Conservation (phyloP, 768 basidiomycete genomes). For the Boletus edulis region DNA sequence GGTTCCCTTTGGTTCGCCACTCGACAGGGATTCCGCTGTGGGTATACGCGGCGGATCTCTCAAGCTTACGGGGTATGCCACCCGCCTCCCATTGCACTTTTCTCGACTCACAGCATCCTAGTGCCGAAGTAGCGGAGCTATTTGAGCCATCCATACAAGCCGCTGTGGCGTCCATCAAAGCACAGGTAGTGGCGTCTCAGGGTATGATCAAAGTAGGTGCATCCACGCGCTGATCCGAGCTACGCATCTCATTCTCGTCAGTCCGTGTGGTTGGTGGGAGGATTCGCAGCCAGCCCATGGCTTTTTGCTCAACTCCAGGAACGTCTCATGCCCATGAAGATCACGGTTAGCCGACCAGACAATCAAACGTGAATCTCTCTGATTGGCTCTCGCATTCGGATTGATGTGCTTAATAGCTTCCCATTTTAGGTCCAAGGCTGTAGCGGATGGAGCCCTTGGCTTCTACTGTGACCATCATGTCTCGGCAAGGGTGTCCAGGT, state of each 20-base stretch:
- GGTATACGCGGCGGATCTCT: constrained; percentile 73
- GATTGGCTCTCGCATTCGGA: constrained; percentile 5
- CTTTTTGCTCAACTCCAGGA: constrained; percentile 74
- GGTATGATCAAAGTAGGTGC: constrained; percentile 59
- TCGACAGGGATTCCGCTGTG: constrained; percentile 68
- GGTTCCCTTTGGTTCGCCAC: constrained; percentile 72
- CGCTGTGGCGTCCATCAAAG: constrained; percentile 64
- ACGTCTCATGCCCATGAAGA: constrained; percentile 50
- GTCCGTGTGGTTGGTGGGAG: constrained; percentile 84
- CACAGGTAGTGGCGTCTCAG: constrained; percentile 66
- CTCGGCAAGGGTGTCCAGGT: constrained; percentile 75
- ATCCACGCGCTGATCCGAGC: background rate
- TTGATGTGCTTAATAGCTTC: constrained; percentile 1
- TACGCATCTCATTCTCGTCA: constrained; percentile 27
- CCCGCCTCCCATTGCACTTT: constrained; percentile 13
- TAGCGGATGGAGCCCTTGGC: constrained; percentile 80
- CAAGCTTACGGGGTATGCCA: constrained; percentile 62
- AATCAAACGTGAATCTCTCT: constrained; percentile 61
- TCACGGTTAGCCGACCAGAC: constrained; percentile 73
- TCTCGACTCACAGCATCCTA: constrained; percentile 14
- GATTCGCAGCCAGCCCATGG: constrained; percentile 83
- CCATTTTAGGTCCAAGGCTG: constrained; percentile 70
- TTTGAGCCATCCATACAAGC: constrained; percentile 81
- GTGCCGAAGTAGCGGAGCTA: constrained; percentile 58
- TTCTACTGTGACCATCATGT: constrained; percentile 87